phyloP scores from a whole-genome alignment of 495 filamentous ascomycete species.

The Daldinia concentrica region DNA sequence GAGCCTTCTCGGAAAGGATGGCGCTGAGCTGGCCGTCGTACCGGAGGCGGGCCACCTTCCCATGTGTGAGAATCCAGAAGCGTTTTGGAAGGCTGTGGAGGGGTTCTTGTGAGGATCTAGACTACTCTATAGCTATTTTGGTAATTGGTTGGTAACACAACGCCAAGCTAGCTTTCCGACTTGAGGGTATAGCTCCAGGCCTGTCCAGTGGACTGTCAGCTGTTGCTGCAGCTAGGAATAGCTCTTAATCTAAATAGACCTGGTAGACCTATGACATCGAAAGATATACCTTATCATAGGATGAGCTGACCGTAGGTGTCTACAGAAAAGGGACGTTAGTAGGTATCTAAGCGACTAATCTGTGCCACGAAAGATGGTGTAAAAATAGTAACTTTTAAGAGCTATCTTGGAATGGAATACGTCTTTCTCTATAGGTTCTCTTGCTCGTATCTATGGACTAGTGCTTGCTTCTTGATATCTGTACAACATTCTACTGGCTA shows the following conservation, averaged over 20 bases:
- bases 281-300: not conserved
- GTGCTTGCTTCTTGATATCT: too few relatives aligned
- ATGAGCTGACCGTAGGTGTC: not conserved
- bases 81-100: constrained; percentile 69
- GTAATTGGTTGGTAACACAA: not conserved
- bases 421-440: too few relatives aligned
- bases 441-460: too few relatives aligned
- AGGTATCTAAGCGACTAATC: not conserved
- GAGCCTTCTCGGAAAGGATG: constrained; percentile 57
- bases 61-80: constrained; percentile 78
- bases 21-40: constrained; percentile 67
- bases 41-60: constrained; percentile 79
- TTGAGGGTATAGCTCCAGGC: not conserved
- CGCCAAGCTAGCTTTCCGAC: not conserved
- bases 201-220: not conserved
- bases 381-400: not conserved
- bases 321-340: not conserved
- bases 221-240: not conserved
- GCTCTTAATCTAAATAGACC: not conserved
- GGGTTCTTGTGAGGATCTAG: constrained; percentile 54
- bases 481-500: too few relatives aligned
- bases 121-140: not conserved
- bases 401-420: not conserved
- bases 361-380: not conserved
- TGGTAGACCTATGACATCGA: not conserved